A percentile compares a stretch with the other conserved stretches of the same genome.
Conservation (phyloP, 371 early-diverging fungal species). For the Syncephalastrum sp. region DNA sequence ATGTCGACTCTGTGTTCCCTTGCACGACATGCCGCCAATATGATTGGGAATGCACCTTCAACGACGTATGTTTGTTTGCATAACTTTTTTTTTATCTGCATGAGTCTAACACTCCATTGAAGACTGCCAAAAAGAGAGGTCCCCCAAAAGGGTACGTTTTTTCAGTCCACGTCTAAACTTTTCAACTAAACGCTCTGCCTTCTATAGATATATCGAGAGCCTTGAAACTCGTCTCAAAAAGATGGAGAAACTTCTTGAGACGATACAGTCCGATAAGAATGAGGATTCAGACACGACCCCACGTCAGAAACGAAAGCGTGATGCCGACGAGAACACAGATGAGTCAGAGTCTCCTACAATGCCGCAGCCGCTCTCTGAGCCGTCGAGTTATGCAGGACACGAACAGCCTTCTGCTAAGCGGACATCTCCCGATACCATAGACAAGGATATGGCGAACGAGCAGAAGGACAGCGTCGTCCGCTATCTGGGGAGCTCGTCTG, state of each 20-base stretch:
- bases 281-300: slow-evolving; percentile 2
- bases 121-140: slow-evolving; percentile 46
- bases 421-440: not conserved
- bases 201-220: slow-evolving; percentile 42
- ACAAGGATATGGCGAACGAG: slow-evolving; percentile 4
- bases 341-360: not conserved
- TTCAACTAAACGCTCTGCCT: not conserved
- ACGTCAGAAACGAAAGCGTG: slow-evolving; percentile 13
- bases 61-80: slow-evolving; percentile 31
- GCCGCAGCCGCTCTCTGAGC: not conserved
- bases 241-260: slow-evolving; percentile 39
- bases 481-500: slow-evolving; percentile 49
- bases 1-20: slow-evolving; percentile 33
- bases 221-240: slow-evolving; percentile 39
- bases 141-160: slow-evolving; percentile 47
- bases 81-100: not conserved
- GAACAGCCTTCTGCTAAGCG: not conserved
- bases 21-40: slow-evolving; percentile 45
- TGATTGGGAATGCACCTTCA: slow-evolving; percentile 46
- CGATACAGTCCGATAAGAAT: slow-evolving; percentile 22
- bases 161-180: too few relatives aligned
- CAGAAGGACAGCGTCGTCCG: slow-evolving; percentile 23
- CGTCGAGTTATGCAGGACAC: slow-evolving; percentile 1
- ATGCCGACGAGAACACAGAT: not conserved
- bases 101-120: not conserved